Evolutionary conservation across 2,329 filamentous ascomycete genomes (phyloP), one percentile per base, ranked within the genome.

Genomic region (Cladosporium sp.): DNA sequence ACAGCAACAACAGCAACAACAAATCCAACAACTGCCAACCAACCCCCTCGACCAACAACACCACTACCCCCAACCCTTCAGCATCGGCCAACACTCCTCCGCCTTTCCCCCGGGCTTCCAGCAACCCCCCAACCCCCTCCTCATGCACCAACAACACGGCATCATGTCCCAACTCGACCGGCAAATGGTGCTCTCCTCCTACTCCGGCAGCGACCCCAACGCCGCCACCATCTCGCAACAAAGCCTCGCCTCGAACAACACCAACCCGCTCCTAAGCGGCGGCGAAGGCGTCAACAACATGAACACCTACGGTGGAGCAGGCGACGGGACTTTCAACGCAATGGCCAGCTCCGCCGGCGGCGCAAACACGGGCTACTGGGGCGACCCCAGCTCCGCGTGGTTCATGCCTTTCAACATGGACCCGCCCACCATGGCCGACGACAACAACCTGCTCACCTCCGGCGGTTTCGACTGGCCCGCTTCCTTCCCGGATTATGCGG

Each of bases 401-500:
- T 95, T 95, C 68, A 84, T 95, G 74, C 89, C 91, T 1, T 95
- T 96, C 70, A 95, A 95, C 64, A 83, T 95, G 70, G 88, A 93
- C 52, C 88, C 89, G 17, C 83, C 87, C 0, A 61, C 58, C 2
- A 55, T 66, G 15, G 70, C 65, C 2, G 69, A 72, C 5, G 71
- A 73, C 39, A 58, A 57, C 39, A 61, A 60, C 40, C 36, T 64
- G 19, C 64, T 65, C 50, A 51, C 54, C 11, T 54, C 43, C 18
- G 56, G 57, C 11, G 60, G 57, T 15, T 61, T 66, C 43, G 64
- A 66, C 34, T 65, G 64, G 63, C 52, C 54, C 15, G 58, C 52
- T 11, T 52, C 47, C n/a, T 64, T 64, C 43, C 54, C 56, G 4
- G 63, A 59, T 1, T 60, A 62, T 39, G 61, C 55, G 5, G 55